Evolutionary conservation across 108 stramenopile species (phyloP).

Genomic region (Heterococcus sp.): DNA sequence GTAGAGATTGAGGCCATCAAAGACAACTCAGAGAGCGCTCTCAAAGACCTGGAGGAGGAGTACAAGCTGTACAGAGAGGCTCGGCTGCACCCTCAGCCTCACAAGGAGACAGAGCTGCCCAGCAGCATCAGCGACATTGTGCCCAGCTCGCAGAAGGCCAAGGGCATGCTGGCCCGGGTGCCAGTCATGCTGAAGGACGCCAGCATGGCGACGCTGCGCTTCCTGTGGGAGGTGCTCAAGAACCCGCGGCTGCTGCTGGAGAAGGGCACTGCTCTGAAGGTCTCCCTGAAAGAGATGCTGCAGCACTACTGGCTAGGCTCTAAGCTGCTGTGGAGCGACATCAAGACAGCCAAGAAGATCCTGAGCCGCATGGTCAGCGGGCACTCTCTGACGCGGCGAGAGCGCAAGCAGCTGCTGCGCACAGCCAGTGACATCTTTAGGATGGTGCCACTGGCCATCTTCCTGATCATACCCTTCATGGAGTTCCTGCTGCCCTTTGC

Average conservation of each 20-base stretch:
- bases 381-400: slow-evolving; percentile 80
- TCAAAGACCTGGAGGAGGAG: slow-evolving; percentile 41
- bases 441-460: slow-evolving; percentile 83
- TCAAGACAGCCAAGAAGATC: slow-evolving; percentile 78
- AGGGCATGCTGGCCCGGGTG: too few relatives aligned
- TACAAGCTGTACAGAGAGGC: slow-evolving; percentile 30
- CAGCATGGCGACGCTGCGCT: slow-evolving; percentile 6
- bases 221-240: slow-evolving; percentile 22
- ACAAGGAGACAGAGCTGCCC: too few relatives aligned
- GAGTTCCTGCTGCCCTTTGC: slow-evolving; percentile 96
- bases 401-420: slow-evolving; percentile 89
- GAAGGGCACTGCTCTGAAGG: slow-evolving; percentile 4
- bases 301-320: slow-evolving; percentile 93
- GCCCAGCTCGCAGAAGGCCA: not conserved
- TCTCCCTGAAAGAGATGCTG: slow-evolving; percentile 15
- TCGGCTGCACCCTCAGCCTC: slow-evolving; percentile 10
- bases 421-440: slow-evolving; percentile 94
- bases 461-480: slow-evolving; percentile 95
- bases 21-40: slow-evolving; percentile 8
- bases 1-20: slow-evolving; percentile 34
- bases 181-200: slow-evolving; percentile 13
- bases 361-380: slow-evolving; percentile 73
- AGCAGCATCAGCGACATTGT: too few relatives aligned
- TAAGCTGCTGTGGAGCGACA: slow-evolving; percentile 86
- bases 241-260: slow-evolving; percentile 20